Percentiles rank a stretch among this genome's conserved stretches.
phyloP scores from a whole-genome alignment of 306 rosid species.

The Carpinus viminea region DNA sequence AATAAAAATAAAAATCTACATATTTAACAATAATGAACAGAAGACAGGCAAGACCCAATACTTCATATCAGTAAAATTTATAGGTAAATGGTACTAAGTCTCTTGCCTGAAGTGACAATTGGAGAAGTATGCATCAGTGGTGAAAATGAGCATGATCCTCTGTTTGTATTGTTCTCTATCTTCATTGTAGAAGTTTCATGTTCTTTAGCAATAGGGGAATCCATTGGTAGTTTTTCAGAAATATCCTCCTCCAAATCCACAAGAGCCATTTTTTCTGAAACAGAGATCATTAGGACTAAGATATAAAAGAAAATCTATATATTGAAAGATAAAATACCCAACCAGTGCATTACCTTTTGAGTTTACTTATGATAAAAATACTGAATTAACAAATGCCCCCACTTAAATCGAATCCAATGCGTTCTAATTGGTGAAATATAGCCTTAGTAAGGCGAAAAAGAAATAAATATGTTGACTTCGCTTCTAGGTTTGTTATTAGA shows the following conservation, averaged over 20 bases:
- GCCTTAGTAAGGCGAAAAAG: not conserved
- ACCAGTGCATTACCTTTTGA: not conserved
- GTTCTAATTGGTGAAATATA: not conserved
- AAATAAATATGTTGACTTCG: not conserved
- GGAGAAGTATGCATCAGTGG: not conserved
- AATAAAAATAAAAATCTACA: not conserved
- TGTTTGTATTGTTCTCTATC: not conserved
- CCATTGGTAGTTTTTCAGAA: not conserved
- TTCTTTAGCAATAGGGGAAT: not conserved
- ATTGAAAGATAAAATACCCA: not conserved
- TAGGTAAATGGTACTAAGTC: not conserved
- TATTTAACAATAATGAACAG: not conserved
- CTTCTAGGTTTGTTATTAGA: not conserved
- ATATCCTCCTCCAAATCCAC: not conserved
- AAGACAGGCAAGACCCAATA: not conserved
- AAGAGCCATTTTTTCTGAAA: not conserved
- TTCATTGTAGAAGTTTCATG: not conserved
- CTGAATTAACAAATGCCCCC: not conserved
- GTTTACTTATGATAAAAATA: not conserved
- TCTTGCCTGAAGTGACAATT: slow-evolving; percentile 28
- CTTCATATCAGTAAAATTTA: not conserved
- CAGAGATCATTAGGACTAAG: not conserved
- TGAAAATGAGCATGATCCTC: not conserved
- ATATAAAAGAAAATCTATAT: too few relatives aligned
- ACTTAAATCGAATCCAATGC: not conserved